A percentile compares a stretch with the other conserved stretches of the same genome.
Conservation (phyloP, 495 filamentous ascomycete genomes). For the Tetracladium setigerum region DNA sequence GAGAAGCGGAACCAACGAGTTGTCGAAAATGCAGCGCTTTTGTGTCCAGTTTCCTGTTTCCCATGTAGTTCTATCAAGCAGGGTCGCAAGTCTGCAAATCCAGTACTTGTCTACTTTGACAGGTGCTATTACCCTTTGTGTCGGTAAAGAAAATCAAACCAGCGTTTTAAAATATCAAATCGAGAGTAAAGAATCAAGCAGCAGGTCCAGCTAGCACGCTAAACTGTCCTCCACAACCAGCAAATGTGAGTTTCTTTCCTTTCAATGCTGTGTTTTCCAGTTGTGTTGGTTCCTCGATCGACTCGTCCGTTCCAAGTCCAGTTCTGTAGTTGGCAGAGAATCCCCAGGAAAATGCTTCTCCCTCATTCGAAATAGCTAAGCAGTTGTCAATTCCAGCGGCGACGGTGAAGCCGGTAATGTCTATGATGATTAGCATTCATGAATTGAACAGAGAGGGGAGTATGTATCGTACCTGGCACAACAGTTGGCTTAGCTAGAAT, state of each 20-base stretch:
- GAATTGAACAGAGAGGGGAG: no score
- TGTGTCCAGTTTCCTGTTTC: no score
- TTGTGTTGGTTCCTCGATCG: conserved; percentile 47
- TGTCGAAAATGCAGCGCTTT: no score
- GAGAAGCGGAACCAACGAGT: no score
- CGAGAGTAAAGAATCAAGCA: neutral
- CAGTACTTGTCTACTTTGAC: no score
- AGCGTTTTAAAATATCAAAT: no score
- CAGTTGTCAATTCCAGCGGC: conserved; percentile 49
- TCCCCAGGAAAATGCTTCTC: conserved; percentile 62
- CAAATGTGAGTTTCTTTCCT: conserved; percentile 47
- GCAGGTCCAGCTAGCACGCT: conserved; percentile 39
- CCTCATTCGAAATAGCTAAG: conserved; percentile 50
- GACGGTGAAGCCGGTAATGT: conserved; percentile 24
- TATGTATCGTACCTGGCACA: conserved; percentile 20
- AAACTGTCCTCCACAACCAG: conserved; percentile 61
- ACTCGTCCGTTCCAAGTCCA: conserved; percentile 51
- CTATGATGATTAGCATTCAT: neutral
- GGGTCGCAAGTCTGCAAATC: no score
- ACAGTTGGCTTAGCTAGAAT: conserved; percentile 47
- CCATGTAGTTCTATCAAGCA: no score
- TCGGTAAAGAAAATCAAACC: no score
- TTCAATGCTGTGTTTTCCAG: conserved; percentile 55
- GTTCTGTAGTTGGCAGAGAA: conserved; percentile 59
- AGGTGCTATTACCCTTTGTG: no score